Evolutionary conservation across 371 early-diverging fungal genomes (phyloP).

Genomic region (Chytridiales sp.): DNA sequence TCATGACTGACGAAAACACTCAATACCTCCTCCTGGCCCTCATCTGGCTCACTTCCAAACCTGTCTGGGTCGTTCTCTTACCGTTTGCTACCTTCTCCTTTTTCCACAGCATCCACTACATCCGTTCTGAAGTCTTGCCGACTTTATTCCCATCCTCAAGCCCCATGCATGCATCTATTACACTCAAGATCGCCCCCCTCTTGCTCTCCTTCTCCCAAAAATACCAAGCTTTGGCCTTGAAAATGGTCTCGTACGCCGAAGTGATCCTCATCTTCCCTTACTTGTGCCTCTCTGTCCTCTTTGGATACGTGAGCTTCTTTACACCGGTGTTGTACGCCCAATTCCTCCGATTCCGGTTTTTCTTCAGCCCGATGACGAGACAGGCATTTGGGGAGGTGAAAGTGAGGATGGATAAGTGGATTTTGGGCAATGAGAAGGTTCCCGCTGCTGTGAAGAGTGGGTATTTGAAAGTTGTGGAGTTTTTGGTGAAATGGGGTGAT

Average conservation of each 20-base stretch:
- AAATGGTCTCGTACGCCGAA: conserved; percentile 75
- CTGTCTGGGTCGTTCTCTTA: conserved; percentile 74
- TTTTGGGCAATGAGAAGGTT: no score
- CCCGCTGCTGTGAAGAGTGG: no score
- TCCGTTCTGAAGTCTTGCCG: conserved; percentile 73
- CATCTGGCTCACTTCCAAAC: conserved; percentile 70
- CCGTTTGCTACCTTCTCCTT: conserved; percentile 83
- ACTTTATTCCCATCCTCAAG: conserved; percentile 62
- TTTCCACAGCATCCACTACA: conserved; percentile 79
- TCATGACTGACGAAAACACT: conserved; percentile 83
- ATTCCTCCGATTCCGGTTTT: conserved; percentile 84
- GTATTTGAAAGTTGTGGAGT: no score
- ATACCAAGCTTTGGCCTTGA: conserved; percentile 71
- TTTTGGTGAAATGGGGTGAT: no score
- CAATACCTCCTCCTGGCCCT: conserved; percentile 81
- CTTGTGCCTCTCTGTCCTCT: conserved; percentile 54
- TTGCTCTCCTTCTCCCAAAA: conserved; percentile 61
- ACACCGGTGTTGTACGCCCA: conserved; percentile 77
- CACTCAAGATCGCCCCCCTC: conserved; percentile 35
- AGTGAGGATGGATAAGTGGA: conserved; percentile 18
- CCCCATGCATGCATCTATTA: conserved; percentile 25
- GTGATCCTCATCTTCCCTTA: conserved; percentile 74
- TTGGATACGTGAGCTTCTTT: conserved; percentile 65
- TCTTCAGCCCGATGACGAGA: conserved; percentile 61
- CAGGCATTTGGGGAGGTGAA: conserved; percentile 38